Evolutionary conservation across 306 rosid species (phyloP).

Genomic region (Abrus pulchellus): DNA sequence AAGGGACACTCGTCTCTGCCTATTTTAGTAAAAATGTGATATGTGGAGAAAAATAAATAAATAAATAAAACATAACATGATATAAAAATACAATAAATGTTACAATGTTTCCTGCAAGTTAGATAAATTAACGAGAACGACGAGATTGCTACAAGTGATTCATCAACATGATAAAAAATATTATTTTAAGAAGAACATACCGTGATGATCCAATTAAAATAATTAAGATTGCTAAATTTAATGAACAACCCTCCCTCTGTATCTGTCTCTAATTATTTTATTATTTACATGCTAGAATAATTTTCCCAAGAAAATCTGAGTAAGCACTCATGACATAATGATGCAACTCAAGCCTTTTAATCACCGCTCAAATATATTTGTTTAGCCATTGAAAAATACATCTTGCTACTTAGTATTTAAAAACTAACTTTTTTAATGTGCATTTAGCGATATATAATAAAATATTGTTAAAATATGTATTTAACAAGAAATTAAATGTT

Average conservation of each 20-base stretch:
- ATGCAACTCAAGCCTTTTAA: constrained; percentile 22
- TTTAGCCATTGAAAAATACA: too few species aligned
- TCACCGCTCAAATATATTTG: neutral
- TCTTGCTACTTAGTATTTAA: too few species aligned
- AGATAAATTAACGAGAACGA: constrained; percentile 23
- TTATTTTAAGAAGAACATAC: neutral
- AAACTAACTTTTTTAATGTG: too few species aligned
- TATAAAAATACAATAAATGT: too few species aligned
- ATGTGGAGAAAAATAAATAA: too few species aligned
- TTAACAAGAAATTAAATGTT: too few species aligned
- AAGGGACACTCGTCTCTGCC: too few species aligned
- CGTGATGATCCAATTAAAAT: constrained; percentile 11
- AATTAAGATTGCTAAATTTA: neutral
- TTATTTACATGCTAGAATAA: neutral
- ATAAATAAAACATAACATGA: too few species aligned
- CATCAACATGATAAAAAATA: neutral
- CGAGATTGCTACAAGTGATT: neutral
- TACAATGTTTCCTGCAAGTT: neutral
- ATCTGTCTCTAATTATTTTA: constrained; percentile 1
- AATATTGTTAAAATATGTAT: too few species aligned
- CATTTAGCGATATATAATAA: too few species aligned
- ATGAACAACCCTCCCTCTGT: neutral
- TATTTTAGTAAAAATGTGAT: too few species aligned
- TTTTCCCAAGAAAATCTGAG: constrained; percentile 34
- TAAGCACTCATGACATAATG: neutral